Evolutionary conservation across 78 protist genomes (phyloP).

Genomic region (Dictyostelium discoideum): DNA sequence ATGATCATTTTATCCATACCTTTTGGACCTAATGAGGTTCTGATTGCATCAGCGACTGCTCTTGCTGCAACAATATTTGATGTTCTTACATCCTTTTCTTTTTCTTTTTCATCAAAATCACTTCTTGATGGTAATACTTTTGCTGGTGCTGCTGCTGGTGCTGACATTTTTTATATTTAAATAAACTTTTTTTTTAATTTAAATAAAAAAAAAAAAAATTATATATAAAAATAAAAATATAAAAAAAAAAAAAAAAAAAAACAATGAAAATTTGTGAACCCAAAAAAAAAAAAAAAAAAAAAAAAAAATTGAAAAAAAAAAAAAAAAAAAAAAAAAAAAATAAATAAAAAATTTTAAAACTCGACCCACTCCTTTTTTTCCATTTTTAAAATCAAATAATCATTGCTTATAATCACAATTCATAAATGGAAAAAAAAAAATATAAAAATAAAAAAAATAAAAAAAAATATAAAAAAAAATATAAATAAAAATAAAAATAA

Average conservation of each 20-base stretch:
- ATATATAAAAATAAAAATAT: not conserved
- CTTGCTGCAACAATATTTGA: slow-evolving; percentile 85
- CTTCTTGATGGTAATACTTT: slow-evolving; percentile 35
- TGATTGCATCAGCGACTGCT: slow-evolving; percentile 98
- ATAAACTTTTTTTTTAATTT: not conserved
- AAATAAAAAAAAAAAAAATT: not conserved
- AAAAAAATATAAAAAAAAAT: too few relatives aligned
- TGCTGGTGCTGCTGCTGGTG: not conserved
- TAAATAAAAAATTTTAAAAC: too few relatives aligned
- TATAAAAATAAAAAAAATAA: too few relatives aligned
- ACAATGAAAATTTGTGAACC: not conserved
- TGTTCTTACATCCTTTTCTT: slow-evolving; percentile 83
- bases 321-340: not conserved
- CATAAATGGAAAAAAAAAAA: too few relatives aligned
- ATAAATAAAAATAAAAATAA: too few relatives aligned
- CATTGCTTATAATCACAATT: too few relatives aligned
- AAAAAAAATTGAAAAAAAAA: not conserved
- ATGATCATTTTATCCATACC: slow-evolving; percentile 99
- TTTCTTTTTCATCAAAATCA: slow-evolving; percentile 74
- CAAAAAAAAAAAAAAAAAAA: not conserved
- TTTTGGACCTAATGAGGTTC: slow-evolving; percentile 99
- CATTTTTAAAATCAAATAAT: too few relatives aligned
- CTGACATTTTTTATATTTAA: not conserved
- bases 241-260: not conserved
- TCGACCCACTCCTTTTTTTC: not conserved